Base-by-base conservation (phyloP, 1,284 basidiomycete species). In the Ustilago tritici region DNA sequence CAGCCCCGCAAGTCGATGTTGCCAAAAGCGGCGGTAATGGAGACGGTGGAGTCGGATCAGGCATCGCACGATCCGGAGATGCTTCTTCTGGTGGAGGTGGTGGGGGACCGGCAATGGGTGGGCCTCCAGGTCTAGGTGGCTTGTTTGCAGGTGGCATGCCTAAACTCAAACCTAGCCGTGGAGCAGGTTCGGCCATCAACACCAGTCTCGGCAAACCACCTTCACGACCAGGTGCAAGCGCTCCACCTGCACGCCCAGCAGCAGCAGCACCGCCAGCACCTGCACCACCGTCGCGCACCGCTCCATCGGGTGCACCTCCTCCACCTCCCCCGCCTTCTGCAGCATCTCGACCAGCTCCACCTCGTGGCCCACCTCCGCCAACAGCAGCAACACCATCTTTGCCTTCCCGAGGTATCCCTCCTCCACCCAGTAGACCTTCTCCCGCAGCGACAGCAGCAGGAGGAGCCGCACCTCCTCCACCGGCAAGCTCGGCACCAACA, bases 81-180 rank as follows among this genome's bases (percentile, higher is more conserved):
- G 69, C 57, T 50, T 54, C 70, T 23, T 58, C 59, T 35, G 58
- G 56, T 14, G 61, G 56, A 11, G 65, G 65, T 12, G 71, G 67
- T 11, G 86, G 87, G 15, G 88, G 87, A 59, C 85, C 87, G 36
- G 84, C 86, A 31, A 86, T 87, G 19, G 65, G 79, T 11, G 63
- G 67, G 17, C 65, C 81, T 17, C 93, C 93, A 40, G 93, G 95
- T 84, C 88, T 95, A 14, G 95, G 91, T 34, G 92, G 91, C 4
- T 86, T 96, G 6, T 95, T 96, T 83, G 93, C 94, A 46, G 93
- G 93, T 28, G 94, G 95, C 1, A 92, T 96, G 88, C 95, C 95
- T 2, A 94, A 93, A 83, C 85, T 96, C 80, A 95, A 92, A 88
- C 75, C 78, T 3, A 70, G 70, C 55, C 70, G 74, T 9, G 64